Conservation (phyloP, 108 stramenopile genomes). For the Parmales sp. region DNA sequence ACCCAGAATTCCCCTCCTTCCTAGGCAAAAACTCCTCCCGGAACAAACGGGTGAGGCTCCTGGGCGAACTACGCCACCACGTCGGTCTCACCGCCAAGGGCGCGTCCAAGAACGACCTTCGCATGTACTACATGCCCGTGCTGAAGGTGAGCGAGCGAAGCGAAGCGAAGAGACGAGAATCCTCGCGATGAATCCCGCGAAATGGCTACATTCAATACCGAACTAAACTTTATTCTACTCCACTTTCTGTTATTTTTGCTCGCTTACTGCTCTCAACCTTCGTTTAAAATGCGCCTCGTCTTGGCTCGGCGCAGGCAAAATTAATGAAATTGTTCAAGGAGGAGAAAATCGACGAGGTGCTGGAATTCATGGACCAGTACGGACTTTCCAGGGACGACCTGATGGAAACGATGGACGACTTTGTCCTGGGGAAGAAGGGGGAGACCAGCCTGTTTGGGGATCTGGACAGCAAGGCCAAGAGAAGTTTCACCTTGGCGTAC, state of each 20-base stretch:
- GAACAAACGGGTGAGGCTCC: slow-evolving; percentile 64
- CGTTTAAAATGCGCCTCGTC: too few relatives aligned
- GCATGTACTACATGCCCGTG: slow-evolving; percentile 67
- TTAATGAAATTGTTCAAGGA: slow-evolving; percentile 37
- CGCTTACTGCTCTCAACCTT: too few relatives aligned
- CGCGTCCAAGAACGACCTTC: slow-evolving; percentile 48
- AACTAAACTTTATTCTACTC: too few relatives aligned
- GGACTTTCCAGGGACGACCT: slow-evolving; percentile 87
- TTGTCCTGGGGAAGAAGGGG: slow-evolving; percentile 31
- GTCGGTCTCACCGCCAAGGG: slow-evolving; percentile 64
- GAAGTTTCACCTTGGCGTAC: slow-evolving; percentile 74
- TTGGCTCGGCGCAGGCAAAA: too few relatives aligned
- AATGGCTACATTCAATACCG: too few relatives aligned
- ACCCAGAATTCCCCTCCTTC: slow-evolving; percentile 88
- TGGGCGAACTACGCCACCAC: slow-evolving; percentile 78
- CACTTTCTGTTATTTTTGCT: too few relatives aligned
- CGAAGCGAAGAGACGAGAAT: too few relatives aligned
- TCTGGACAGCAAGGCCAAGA: slow-evolving; percentile 69
- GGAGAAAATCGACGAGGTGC: slow-evolving; percentile 44
- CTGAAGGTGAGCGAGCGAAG: slow-evolving; percentile 56
- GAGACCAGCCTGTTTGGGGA: slow-evolving; percentile 40
- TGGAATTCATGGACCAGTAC: slow-evolving; percentile 80
- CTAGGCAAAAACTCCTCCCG: slow-evolving; percentile 83
- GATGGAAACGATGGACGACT: slow-evolving; percentile 78
- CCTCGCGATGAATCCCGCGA: too few relatives aligned